phyloP scores from a whole-genome alignment of 371 early-diverging fungal species.

The Apophysomyces variabilis region DNA sequence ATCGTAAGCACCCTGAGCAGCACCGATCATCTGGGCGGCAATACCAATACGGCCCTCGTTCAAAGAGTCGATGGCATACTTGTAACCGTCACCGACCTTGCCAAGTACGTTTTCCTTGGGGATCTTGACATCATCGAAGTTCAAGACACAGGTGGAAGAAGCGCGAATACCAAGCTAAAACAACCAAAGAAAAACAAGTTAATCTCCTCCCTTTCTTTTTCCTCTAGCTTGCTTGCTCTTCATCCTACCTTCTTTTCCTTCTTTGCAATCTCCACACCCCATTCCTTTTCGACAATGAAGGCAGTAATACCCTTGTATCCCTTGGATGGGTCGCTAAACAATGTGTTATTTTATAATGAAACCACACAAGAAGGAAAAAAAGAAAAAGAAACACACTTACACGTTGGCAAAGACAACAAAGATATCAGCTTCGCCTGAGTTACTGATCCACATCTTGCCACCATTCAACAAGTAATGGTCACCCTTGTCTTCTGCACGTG shows the following conservation, averaged over 20 bases:
- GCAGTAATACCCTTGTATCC: conserved; percentile 99
- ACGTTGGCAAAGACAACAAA: conserved; percentile 98
- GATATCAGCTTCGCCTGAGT: conserved; percentile 89
- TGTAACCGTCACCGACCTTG: conserved; percentile 96
- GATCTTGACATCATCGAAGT: conserved; percentile 91
- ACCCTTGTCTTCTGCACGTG: conserved; percentile 90
- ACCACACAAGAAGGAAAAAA: background rate
- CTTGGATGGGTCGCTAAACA: conserved; percentile 74
- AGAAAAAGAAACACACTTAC: conserved; percentile 21
- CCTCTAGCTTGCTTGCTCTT: background rate
- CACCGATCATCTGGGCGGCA: conserved; percentile 97
- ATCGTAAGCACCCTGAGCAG: conserved; percentile 96
- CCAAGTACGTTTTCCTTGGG: conserved; percentile 92
- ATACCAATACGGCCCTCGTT: conserved; percentile 99
- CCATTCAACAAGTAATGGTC: conserved; percentile 94
- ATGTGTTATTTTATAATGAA: background rate
- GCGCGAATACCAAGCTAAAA: conserved; percentile 90
- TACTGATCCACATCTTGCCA: conserved; percentile 92
- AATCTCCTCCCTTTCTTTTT: too few relatives aligned
- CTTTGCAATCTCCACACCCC: conserved; percentile 94
- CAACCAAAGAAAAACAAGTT: background rate
- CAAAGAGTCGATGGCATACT: conserved; percentile 97
- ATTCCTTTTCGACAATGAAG: conserved; percentile 94
- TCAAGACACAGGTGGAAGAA: conserved; percentile 92
- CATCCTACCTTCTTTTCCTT: conserved; percentile 90